Base-by-base conservation (phyloP, 805 yeast species). In the Starmerella floris region DNA sequence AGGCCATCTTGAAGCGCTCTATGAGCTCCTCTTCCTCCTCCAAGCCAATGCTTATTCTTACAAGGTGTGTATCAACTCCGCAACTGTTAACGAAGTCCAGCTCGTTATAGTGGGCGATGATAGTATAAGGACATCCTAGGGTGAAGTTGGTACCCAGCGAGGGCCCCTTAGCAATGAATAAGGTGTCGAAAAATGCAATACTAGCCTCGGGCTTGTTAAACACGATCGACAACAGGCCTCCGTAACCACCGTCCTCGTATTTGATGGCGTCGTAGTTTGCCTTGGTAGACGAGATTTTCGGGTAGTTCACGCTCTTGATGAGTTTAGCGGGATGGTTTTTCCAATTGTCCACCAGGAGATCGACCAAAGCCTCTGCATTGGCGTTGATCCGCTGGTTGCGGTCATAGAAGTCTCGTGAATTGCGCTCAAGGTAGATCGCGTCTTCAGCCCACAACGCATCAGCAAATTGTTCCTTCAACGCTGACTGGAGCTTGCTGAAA, bases 381-480 rank as follows among this genome's bases (percentile, higher is more conserved):
- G 44, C 43, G 42, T 66, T 65, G 42, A 64, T 64, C 23, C 61
- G 61, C 17, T 56, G 49, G 30, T 71, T 78, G 55, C 96, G 69
- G 20, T 64, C 63, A 26, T 72, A 76, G 57, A 83, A 87, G 62
- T 91, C 96, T 47, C 97, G 73, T 4, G 95, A 83, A 65, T 91
- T 91, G 57, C 95, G 71, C 61, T 91, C 98, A 56, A 91, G 63
- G 56, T 79, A 79, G 42, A 91, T 74, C 1, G 95, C 95, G 62
- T 91, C 98, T 62, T 88, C 95, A 26, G 78, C 83, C 96, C 96
- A 91, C 51, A 83, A 70, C 5, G 69, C 62, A 55, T 88, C 96
- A 49, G 70, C 77, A 52, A 76, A 83, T 58, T 72, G 83, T 36
- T 69, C 68, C 8, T 66, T 64, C 43, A 69, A 54, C 51, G 69